Percentiles rank a stretch among this genome's conserved stretches.
Evolutionary conservation across 1,284 basidiomycete genomes (phyloP).

Genomic region (Cutaneotrichosporon dermatis): DNA sequence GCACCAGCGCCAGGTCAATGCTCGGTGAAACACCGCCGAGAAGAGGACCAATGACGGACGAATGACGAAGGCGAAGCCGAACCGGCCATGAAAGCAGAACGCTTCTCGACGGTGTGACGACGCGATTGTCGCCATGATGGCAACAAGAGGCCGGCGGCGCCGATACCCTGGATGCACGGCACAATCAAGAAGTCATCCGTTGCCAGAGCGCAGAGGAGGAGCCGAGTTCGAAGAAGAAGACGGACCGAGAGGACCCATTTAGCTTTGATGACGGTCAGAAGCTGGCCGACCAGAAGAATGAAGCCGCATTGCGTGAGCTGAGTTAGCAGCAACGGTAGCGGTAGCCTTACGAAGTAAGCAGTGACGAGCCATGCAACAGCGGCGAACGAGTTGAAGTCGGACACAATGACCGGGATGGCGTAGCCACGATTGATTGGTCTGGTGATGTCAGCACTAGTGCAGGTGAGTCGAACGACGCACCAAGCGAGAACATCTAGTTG

Average conservation of each 20-base stretch:
- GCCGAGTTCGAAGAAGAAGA: slow-evolving; percentile 53
- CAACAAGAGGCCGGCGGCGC: slow-evolving; percentile 44
- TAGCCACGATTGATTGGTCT: slow-evolving; percentile 47
- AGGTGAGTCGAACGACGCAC: neutral
- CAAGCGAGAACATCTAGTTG: slow-evolving; percentile 21
- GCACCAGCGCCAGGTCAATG: slow-evolving; percentile 52
- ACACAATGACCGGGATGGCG: slow-evolving; percentile 51
- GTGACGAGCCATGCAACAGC: slow-evolving; percentile 51
- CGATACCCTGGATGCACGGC: slow-evolving; percentile 51
- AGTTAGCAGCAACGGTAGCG: neutral
- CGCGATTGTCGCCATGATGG: slow-evolving; percentile 50
- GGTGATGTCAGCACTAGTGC: slow-evolving; percentile 2
- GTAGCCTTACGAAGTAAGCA: slow-evolving; percentile 51
- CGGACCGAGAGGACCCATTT: slow-evolving; percentile 53
- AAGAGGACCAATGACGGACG: slow-evolving; percentile 44
- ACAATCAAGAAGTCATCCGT: slow-evolving; percentile 52
- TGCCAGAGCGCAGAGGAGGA: slow-evolving; percentile 54
- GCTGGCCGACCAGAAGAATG: slow-evolving; percentile 49
- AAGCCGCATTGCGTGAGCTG: slow-evolving; percentile 46
- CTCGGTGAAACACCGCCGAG: slow-evolving; percentile 52
- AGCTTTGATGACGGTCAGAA: slow-evolving; percentile 49
- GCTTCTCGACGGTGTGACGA: slow-evolving; percentile 48
- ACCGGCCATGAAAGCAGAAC: slow-evolving; percentile 46
- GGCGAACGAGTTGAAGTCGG: slow-evolving; percentile 50
- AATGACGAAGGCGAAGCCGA: slow-evolving; percentile 49